Base-by-base conservation (phyloP, 495 filamentous ascomycete genomes). In the Durotheca rogersii region DNA sequence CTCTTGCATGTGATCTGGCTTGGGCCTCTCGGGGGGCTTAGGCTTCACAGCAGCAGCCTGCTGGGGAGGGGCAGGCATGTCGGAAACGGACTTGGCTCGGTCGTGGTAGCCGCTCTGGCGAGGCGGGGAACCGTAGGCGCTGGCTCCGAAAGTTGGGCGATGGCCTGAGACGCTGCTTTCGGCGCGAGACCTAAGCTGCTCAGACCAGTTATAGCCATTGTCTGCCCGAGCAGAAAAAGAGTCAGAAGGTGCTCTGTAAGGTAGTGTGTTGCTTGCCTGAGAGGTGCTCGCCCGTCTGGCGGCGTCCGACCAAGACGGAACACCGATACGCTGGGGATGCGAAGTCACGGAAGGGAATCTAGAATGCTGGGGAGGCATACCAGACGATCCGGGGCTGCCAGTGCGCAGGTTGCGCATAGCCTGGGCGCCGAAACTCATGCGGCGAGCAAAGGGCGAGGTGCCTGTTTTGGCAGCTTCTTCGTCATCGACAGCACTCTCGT, bases 1-100 rank as follows among this genome's bases (percentile, higher is more conserved):
- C 77, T 98, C 93, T 70, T 95, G 89, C 73, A 96, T 90, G 57
- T 83, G 84, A 72, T 98, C 93, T 10, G 90, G 89, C 65, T 88
- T 85, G 47, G 76, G 81, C 49, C 81, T 77, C 65, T 80, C 79
- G 35, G 74, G 67, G 2, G 73, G 73, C 33, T 74, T 71, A 6
- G 73, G 56, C 43, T 67, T 64, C 34, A 64, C 55, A 19, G 60
- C 23, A 12, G 75, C 69, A 14, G 73, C 64, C 60, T 74, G 69
- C 40, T 66, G 67, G 10, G 82, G 81, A 33, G 84, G 78, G 18
- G 75, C 79, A 16, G 85, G 83, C 66, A 89, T 82, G 57, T 88
- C 84, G 47, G 80, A 82, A 27, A 81, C 67, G 6, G 87, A 85
- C 81, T 83, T 72, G 77, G 77, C 53, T 75, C 84, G 58, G 79